Evolutionary conservation across 306 rosid species (phyloP).

Genomic region (Lathyrus sativus): DNA sequence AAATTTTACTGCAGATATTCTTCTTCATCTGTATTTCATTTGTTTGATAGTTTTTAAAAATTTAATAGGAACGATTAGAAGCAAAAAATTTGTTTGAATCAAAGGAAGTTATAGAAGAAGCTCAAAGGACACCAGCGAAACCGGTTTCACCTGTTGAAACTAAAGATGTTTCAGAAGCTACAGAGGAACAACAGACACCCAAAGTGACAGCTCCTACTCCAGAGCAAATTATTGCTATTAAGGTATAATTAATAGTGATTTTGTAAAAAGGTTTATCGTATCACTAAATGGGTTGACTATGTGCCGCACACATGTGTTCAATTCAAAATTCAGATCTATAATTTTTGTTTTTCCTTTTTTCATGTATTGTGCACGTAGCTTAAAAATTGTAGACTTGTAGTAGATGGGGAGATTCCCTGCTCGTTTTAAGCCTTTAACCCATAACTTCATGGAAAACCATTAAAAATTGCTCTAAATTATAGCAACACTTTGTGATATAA

Average conservation of each 20-base stretch:
- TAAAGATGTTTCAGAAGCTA: constrained; percentile 49
- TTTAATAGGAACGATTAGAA: constrained; percentile 80
- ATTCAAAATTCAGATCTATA: constrained; percentile 12
- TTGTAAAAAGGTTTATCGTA: neutral
- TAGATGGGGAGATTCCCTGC: neutral
- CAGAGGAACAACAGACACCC: constrained; percentile 64
- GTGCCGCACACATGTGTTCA: constrained; percentile 1
- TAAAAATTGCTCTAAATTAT: too few relatives aligned
- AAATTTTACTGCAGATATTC: constrained; percentile 5
- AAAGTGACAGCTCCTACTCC: constrained; percentile 80
- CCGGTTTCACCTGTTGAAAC: constrained; percentile 51
- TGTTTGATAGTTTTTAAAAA: constrained; percentile 28
- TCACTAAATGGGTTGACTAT: neutral
- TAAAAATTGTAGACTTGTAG: neutral
- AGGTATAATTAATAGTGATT: constrained; percentile 51
- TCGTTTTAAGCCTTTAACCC: constrained; percentile 3
- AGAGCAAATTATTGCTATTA: constrained; percentile 89
- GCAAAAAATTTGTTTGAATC: constrained; percentile 73
- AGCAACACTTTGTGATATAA: too few relatives aligned
- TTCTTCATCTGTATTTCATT: constrained; percentile 11
- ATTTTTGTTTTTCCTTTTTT: neutral
- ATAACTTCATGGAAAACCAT: neutral
- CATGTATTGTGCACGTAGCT: neutral
- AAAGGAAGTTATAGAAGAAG: constrained; percentile 72
- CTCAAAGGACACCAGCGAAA: constrained; percentile 56